phyloP scores from a whole-genome alignment of 306 rosid species.

The Malus asiatica region DNA sequence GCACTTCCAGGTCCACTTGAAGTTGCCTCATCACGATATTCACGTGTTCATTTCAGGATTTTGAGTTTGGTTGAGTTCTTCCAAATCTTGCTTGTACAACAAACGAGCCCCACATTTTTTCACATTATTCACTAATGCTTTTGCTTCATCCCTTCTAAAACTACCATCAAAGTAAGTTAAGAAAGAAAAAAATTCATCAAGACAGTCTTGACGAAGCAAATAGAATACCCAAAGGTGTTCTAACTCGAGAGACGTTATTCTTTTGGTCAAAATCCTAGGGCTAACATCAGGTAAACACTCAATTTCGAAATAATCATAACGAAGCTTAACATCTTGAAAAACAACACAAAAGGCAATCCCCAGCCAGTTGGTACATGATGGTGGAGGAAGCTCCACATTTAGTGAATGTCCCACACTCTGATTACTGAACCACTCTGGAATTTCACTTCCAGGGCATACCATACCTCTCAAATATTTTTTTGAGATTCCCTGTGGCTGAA shows the following conservation, averaged over 20 bases:
- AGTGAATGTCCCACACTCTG: not conserved
- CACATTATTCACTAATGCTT: no score
- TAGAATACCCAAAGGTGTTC: not conserved
- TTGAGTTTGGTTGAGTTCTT: not conserved
- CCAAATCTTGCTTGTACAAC: not conserved
- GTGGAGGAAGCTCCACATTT: not conserved
- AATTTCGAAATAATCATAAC: no score
- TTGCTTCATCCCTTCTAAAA: no score
- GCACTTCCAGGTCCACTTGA: no score
- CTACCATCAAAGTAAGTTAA: not conserved
- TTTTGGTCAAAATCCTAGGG: no score
- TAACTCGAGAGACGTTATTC: fast-evolving
- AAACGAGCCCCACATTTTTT: not conserved
- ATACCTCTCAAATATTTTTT: no score
- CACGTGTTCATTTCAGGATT: no score
- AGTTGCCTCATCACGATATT: no score
- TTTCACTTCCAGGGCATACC: not conserved
- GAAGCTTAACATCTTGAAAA: not conserved
- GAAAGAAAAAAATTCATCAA: no score
- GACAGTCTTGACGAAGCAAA: not conserved
- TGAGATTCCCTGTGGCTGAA: not conserved
- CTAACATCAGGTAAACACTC: fast-evolving
- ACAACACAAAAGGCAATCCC: not conserved
- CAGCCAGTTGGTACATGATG: not conserved
- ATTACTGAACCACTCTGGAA: not conserved